Conservation (phyloP, 768 basidiomycete species). For the Phylloporus sp. region DNA sequence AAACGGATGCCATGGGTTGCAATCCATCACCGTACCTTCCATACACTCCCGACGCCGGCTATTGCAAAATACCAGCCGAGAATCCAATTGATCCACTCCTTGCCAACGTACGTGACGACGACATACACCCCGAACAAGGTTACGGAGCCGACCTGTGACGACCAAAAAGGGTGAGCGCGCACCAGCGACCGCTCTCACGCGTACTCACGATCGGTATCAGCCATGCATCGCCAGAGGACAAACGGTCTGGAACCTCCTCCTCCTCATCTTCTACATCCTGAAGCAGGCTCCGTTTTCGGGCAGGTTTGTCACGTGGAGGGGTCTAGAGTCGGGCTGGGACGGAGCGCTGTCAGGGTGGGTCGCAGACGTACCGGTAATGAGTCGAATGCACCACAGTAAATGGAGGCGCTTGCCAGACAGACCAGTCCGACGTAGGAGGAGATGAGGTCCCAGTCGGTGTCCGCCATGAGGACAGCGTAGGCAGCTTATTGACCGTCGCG, state of each 20-base stretch:
- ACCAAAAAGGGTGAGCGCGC: neutral
- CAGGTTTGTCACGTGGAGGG: neutral
- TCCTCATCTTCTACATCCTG: slow-evolving; percentile 47
- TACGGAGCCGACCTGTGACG: slow-evolving; percentile 59
- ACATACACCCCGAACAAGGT: slow-evolving; percentile 66
- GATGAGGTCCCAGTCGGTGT: slow-evolving; percentile 53
- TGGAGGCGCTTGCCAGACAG: slow-evolving; percentile 56
- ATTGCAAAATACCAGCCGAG: slow-evolving; percentile 74
- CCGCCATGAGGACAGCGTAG: slow-evolving; percentile 7
- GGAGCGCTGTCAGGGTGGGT: neutral
- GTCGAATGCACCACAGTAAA: slow-evolving; percentile 67
- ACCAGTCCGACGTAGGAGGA: slow-evolving; percentile 69
- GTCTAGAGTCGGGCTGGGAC: slow-evolving; percentile 9
- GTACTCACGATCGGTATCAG: slow-evolving; percentile 67
- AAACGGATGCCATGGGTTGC: neutral
- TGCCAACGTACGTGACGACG: slow-evolving; percentile 71
- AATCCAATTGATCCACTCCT: slow-evolving; percentile 79
- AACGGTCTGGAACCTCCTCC: slow-evolving; percentile 56
- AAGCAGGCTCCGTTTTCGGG: slow-evolving; percentile 12
- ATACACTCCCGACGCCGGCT: slow-evolving; percentile 61
- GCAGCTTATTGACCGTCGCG: neutral
- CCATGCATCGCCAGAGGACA: slow-evolving; percentile 70
- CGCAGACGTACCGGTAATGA: slow-evolving; percentile 57
- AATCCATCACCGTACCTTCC: slow-evolving; percentile 43
- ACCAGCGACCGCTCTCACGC: neutral